Evolutionary conservation across 805 yeast species (phyloP), one percentile per base, ranked within the genome.

Genomic region (Lipomyces yamanashiensis): DNA sequence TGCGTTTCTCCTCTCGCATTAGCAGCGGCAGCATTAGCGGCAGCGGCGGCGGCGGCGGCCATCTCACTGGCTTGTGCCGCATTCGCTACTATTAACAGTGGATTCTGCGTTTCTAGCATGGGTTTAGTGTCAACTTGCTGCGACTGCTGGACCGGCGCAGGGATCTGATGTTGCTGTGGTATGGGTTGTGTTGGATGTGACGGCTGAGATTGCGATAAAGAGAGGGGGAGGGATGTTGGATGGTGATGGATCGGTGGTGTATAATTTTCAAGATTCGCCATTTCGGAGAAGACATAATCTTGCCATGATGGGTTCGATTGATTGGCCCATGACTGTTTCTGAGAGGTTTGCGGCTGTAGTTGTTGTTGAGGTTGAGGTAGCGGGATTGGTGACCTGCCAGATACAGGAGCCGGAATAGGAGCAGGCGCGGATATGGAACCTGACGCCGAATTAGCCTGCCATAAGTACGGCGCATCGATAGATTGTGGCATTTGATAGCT

Each of bases 271-370:
- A 60, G 47, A n/a, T 54, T 51, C 33, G 45, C 64, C 62, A 60
- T 59, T 23, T 63, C 64, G 12, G 64, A 33, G n/a, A 44, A 57
- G 17, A 63, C 62, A 54, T 63, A 63, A 33, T 56, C 67, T 19
- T 60, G 64, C 67, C 67, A 63, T n/a, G 53, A 48, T 15, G 51
- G 54, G 21, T 58, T n/a, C 57, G 44, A 45, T 50, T 34, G 54
- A 6, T 59, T 58, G n/a, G 7, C 43, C 58, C 44, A 43, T 36
- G 28, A 28, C 23, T 34, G 58, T 19, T 21, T 17, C 8, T 36
- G 58, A 13, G 17, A 37, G 21, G 44, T n/a, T 3, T 28, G 41
- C 17, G 23, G 41, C 5, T 48, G 47, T 56, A n/a, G 45, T 44
- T 13, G 56, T 55, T 40, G 54, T 21, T 54, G 59, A 37, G 10